Evolutionary conservation across 495 filamentous ascomycete species (phyloP), one percentile per base, ranked within the genome.

Genomic region (Pyrenula aspistea): DNA sequence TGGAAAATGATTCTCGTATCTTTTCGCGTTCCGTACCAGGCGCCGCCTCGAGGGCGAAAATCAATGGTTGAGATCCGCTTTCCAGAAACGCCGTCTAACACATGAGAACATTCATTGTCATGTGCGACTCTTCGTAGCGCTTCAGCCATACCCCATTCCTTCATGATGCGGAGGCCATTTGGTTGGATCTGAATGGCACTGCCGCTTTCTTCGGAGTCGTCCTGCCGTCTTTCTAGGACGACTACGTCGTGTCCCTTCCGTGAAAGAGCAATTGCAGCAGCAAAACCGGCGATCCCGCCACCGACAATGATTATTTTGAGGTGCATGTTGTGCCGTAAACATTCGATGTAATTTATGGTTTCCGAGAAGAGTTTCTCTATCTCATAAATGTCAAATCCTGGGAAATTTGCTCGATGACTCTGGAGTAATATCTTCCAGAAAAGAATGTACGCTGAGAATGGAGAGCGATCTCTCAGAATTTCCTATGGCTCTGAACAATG

Each of bases 161-260:
- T 4, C 4, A 42, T 42, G 31, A 42, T 42, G 8, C 31, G 4
- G 15, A 42, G 15, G 4, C 31, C 74, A 61, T 83, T 83, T 1
- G 80, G 80, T 1, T 78, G 81, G 53, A 83, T 70, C 61, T 83
- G 80, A 0, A 83, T 66, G 0, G 79, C 79, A 8, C 77, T 78
- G 25, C 70, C 67, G 21, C 70, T 42, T 42, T 42, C 31, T 15
- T 42, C 31, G 31, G 31, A 42, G 4, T 42, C 31, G 15, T 42
- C 31, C 31, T 42, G 4, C 8, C 31, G 31, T 51, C 55, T n/a
- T 4, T 59, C 57, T 19, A 59, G 49, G 2, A 59, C 47, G n/a
- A 51, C n/a, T 22, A 59, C 57, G 42, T 56, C 53, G 22, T 50
- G 22, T 8, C 57, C 57, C 23, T 56, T 47, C n/a, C 57, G 54